Conservation (phyloP, 1,284 basidiomycete genomes). For the Cryptococcus sp. region DNA sequence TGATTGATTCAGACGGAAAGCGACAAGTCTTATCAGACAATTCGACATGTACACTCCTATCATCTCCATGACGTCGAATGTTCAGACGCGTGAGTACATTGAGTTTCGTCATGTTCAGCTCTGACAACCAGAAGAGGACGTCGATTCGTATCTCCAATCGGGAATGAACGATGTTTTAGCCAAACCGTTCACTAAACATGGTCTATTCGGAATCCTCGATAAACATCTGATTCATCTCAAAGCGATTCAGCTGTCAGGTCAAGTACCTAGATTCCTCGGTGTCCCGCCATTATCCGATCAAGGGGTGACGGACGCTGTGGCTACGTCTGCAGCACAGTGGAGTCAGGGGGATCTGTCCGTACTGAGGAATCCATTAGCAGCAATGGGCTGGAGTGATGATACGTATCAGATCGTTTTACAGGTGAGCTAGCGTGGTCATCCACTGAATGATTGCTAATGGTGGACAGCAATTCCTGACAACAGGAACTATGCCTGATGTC, state of each 20-base stretch:
- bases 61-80: constrained; percentile 94
- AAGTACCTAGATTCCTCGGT: constrained; percentile 65
- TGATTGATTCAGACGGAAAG: constrained; percentile 43
- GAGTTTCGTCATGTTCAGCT: not conserved
- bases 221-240: constrained; percentile 93
- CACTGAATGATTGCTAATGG: not conserved
- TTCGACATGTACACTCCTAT: constrained; percentile 87
- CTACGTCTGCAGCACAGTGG: constrained; percentile 28
- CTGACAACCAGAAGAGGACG: constrained; percentile 36
- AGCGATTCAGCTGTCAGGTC: constrained; percentile 70
- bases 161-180: constrained; percentile 98
- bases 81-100: constrained; percentile 58
- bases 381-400: constrained; percentile 43
- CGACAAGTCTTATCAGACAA: constrained; percentile 86
- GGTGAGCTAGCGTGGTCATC: constrained; percentile 14
- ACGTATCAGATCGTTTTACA: constrained; percentile 39
- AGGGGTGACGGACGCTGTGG: constrained; percentile 53
- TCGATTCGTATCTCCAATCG: constrained; percentile 37
- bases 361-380: constrained; percentile 39
- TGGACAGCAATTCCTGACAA: constrained; percentile 22
- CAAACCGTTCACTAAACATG: constrained; percentile 93
- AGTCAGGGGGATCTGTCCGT: constrained; percentile 3
- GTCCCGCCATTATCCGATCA: constrained; percentile 64
- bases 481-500: constrained; percentile 23
- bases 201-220: constrained; percentile 86